Evolutionary conservation across 768 basidiomycete genomes (phyloP).

Genomic region (Collybia sordida): DNA sequence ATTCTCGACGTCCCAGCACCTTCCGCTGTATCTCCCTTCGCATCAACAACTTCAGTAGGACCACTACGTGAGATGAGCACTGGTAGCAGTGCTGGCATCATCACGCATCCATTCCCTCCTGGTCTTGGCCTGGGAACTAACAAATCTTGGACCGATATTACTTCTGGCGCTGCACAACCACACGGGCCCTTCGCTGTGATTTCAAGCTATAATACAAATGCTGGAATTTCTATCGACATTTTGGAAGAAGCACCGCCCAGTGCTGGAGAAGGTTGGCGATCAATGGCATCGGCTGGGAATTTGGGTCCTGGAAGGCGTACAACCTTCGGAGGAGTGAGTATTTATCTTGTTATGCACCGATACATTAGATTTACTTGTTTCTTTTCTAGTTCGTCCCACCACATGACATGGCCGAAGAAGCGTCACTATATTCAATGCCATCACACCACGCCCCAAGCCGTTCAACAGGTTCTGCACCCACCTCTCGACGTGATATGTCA

Average conservation of each 20-base stretch:
- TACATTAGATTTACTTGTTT: constrained; percentile 11
- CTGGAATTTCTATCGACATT: constrained; percentile 51
- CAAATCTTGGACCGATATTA: constrained; percentile 31
- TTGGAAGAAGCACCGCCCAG: constrained; percentile 70
- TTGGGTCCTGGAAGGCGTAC: constrained; percentile 25
- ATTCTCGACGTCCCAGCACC: constrained; percentile 61
- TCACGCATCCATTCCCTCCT: constrained; percentile 31
- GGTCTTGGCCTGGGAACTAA: constrained; percentile 29
- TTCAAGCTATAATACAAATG: constrained; percentile 24
- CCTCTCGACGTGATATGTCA: constrained; percentile 41
- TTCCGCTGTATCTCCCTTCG: constrained; percentile 52
- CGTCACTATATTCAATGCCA: constrained; percentile 63
- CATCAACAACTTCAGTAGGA: constrained; percentile 30
- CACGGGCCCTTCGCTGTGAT: constrained; percentile 10
- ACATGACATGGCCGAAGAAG: constrained; percentile 52
- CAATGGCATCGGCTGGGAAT: constrained; percentile 40
- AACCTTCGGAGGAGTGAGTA: constrained; percentile 65
- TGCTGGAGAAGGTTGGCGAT: constrained; percentile 62
- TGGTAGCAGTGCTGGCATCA: constrained; percentile 28
- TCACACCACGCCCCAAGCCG: constrained; percentile 53
- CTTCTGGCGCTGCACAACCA: constrained; percentile 12
- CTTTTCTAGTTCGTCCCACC: constrained; percentile 41
- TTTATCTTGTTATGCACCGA: constrained; percentile 7
- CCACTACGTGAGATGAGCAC: constrained; percentile 34
- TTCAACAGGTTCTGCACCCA: constrained; percentile 54